Evolutionary conservation across 257 asterid species (phyloP), one percentile per base, ranked within the genome.

Genomic region (Osmanthus fragrans): DNA sequence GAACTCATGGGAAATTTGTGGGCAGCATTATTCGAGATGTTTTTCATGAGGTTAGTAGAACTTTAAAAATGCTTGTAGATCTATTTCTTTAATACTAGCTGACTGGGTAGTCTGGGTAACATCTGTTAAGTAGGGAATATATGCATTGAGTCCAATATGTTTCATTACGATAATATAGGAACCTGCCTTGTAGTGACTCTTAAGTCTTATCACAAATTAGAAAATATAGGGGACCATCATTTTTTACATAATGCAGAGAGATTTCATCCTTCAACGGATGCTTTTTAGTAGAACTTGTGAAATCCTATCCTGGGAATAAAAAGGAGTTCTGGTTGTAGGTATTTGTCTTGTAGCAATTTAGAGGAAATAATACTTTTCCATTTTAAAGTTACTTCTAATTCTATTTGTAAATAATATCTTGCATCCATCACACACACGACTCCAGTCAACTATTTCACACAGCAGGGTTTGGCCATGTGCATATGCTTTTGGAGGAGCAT

Each of bases 1-100:
- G 81, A 74, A 78, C 76, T 40, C 98, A 93, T 68, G 88, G 96
- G 74, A 89, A 87, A 60, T 89, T 82, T 84, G 92, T 87, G 54
- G 82, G 76, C 83, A 83, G 80, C 77, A 54, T 90, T 79, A 82
- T 92, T 65, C 82, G 75, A 73, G 96, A 86, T 76, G 87, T 77
- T 70, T 79, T 92, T 40, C 89, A 84, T 37, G 84, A 90, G 97
- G 99, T 93, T 75, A 85, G 87, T 76, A 70, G 37, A 36, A 66
- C 80, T 79, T 76, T 70, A 30, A 39, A 21, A 19, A 75, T 65
- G 77, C 75, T 80, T 37, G 39, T 71, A 27, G 16, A 65, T 77
- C 47, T 79, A 70, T 69, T 70, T 45, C 60, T 30, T 84, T 51
- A 42, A 63, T 76, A 27, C 65, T 69, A 10, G 8, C 21, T 12